Conservation (phyloP, 306 rosid species). For the Gillenia trifoliata region DNA sequence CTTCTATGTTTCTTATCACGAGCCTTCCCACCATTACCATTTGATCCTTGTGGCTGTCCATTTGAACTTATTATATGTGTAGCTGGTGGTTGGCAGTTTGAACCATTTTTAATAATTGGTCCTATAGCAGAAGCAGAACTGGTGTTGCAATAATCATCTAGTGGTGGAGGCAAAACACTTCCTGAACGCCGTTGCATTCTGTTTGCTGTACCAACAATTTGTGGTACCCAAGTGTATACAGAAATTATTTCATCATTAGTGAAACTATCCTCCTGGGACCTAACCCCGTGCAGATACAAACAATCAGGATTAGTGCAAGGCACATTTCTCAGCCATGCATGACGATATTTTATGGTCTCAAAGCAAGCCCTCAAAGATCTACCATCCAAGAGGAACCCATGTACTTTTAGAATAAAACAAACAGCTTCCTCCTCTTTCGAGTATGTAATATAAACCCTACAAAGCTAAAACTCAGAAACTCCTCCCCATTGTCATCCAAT, state of each 20-base stretch:
- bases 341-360: slow-evolving; percentile 98
- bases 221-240: slow-evolving; percentile 86
- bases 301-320: slow-evolving; percentile 99
- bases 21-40: too few species aligned
- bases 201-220: slow-evolving; percentile 67
- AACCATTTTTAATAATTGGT: slow-evolving; percentile 44
- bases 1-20: too few species aligned
- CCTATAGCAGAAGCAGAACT: slow-evolving; percentile 50
- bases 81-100: slow-evolving; percentile 45
- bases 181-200: slow-evolving; percentile 72
- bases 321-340: slow-evolving; percentile 97
- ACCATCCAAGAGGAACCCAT: slow-evolving; percentile 95
- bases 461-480: too few species aligned
- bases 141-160: slow-evolving; percentile 51
- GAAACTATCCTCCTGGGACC: slow-evolving; percentile 88
- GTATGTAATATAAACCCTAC: slow-evolving; percentile 98
- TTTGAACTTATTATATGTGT: slow-evolving; percentile 37
- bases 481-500: too few species aligned
- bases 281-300: slow-evolving; percentile 85
- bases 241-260: slow-evolving; percentile 96
- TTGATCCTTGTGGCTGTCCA: too few species aligned
- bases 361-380: slow-evolving; percentile 96
- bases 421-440: slow-evolving; percentile 91
- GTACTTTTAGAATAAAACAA: slow-evolving; percentile 98
- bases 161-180: slow-evolving; percentile 69